Percentiles rank a stretch among this genome's conserved stretches.
Evolutionary conservation across 2,329 filamentous ascomycete genomes (phyloP).

Genomic region (Phialophora tarda): DNA sequence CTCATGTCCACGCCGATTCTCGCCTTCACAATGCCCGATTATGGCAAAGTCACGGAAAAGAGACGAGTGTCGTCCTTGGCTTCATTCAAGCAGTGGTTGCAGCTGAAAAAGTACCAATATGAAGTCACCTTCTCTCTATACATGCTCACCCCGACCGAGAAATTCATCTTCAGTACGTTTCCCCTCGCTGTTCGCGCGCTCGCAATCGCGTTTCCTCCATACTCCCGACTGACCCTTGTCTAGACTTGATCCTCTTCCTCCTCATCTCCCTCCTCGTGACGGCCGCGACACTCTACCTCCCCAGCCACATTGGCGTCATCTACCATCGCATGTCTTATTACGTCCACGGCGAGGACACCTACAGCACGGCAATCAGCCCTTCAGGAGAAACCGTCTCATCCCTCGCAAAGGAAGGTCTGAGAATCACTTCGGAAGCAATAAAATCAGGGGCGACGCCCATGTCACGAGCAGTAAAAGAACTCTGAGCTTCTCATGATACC

Average conservation of each 20-base stretch:
- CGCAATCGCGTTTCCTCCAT: background rate
- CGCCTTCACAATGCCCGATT: slow-evolving; percentile 25
- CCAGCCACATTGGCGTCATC: slow-evolving; percentile 84
- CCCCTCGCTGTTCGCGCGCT: background rate
- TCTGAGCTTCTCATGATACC: slow-evolving; percentile 25
- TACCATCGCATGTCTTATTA: slow-evolving; percentile 91
- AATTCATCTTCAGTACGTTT: slow-evolving; percentile 90
- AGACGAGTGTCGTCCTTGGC: slow-evolving; percentile 45
- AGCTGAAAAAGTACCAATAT: slow-evolving; percentile 96
- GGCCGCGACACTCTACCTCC: slow-evolving; percentile 88
- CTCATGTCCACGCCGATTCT: slow-evolving; percentile 23
- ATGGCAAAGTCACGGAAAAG: slow-evolving; percentile 31
- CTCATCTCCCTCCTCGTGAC: slow-evolving; percentile 84
- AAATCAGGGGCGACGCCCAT: slow-evolving; percentile 8
- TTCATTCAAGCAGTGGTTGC: slow-evolving; percentile 77
- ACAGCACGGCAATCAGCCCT: slow-evolving; percentile 41
- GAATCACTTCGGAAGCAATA: slow-evolving; percentile 11
- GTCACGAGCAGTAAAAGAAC: slow-evolving; percentile 25
- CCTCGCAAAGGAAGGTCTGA: slow-evolving; percentile 21
- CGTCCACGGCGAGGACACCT: slow-evolving; percentile 73
- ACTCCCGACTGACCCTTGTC: slow-evolving; percentile 8
- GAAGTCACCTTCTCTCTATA: slow-evolving; percentile 96
- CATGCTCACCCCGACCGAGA: slow-evolving; percentile 96
- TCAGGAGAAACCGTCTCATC: slow-evolving; percentile 14
- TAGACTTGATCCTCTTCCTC: slow-evolving; percentile 91